phyloP scores from a whole-genome alignment of 2,329 filamentous ascomycete species.

The Beauveria australis region DNA sequence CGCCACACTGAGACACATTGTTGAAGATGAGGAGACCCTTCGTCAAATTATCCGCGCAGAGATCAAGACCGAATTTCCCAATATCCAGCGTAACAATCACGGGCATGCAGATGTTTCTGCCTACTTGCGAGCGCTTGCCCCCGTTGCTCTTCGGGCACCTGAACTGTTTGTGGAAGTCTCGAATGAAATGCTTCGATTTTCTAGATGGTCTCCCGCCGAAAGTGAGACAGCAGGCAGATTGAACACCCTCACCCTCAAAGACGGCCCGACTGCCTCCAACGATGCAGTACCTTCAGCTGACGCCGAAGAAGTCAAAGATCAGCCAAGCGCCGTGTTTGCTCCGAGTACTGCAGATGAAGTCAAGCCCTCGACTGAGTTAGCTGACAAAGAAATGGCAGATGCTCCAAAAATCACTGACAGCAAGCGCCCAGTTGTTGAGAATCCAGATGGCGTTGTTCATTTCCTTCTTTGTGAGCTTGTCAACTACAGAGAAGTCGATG shows the following conservation, averaged over 20 bases:
- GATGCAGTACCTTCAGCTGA: constrained; percentile 12
- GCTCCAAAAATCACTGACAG: constrained; percentile 58
- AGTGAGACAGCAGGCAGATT: constrained; percentile 23
- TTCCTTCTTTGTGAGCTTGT: constrained; percentile 89
- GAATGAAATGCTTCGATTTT: constrained; percentile 73
- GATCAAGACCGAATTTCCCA: constrained; percentile 70
- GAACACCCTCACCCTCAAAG: constrained; percentile 35
- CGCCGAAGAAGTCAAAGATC: constrained; percentile 10
- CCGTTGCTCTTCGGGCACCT: constrained; percentile 72
- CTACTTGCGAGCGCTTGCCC: constrained; percentile 70
- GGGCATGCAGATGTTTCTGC: constrained; percentile 56
- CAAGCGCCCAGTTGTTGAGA: constrained; percentile 80
- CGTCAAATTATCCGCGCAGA: constrained; percentile 88
- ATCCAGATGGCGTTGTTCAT: constrained; percentile 89
- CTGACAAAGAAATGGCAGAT: constrained; percentile 55
- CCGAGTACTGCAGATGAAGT: constrained; percentile 32
- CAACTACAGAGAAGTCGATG: constrained; percentile 86
- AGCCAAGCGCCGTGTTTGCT: constrained; percentile 13
- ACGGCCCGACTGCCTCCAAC: constrained; percentile 16
- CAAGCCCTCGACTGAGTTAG: constrained; percentile 51
- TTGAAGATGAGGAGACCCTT: constrained; percentile 87
- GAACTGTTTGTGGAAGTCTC: constrained; percentile 81
- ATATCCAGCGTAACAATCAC: constrained; percentile 39
- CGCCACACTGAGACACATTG: constrained; percentile 80
- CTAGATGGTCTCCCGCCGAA: constrained; percentile 43